Base-by-base conservation (phyloP, 371 early-diverging fungal species). In the Mortierella sp. region DNA sequence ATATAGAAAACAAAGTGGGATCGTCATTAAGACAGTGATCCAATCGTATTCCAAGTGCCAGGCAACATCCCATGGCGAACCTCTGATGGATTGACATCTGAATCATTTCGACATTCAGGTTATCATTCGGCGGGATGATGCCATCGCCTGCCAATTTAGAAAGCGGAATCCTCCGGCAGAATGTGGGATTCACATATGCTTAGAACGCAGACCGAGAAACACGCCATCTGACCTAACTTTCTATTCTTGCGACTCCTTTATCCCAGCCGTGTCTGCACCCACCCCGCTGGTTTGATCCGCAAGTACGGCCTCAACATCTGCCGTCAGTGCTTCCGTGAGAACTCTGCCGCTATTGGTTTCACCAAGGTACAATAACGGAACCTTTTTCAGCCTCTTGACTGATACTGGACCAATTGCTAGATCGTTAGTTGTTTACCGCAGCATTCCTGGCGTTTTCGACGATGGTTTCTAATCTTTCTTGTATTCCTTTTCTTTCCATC, bases 251-350 rank as follows among this genome's bases (percentile, higher is more conserved):
- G 74, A 40, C 64, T 40, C 57, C 24, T 9, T 55, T 81, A 26
- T 57, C 37, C 75, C 88, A 97, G 98, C 95, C 97, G 99, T 87
- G 98, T 98, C 90, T 98, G 97, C 92, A 94, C 97, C 81, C 98
- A 99, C 95, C 97, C 95, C 88, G 98, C 98, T 88, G 99, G 99
- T 94, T 94, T 99, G 88, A 99, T 99, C 93, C 98, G 99, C 94
- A 99, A 99, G 95, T 99, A 99, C 95, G 95, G 94, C 86, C 92
- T 99, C 82, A 96, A 98, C 95, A 92, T 99, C 88, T 99, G 99
- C 96, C 97, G 99, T 94, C 99, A 99, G 94, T 99, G 99, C 96
- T 99, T 99, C 97, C 98, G 99, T 92, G 98, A 99, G 93, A 96
- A 99, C 92, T 94, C 99, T 90, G 91, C 90, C 79, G 98, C 98